Evolutionary conservation across 768 basidiomycete genomes (phyloP), one percentile per base, ranked within the genome.

Genomic region (Candolleomyces aberdarensis): DNA sequence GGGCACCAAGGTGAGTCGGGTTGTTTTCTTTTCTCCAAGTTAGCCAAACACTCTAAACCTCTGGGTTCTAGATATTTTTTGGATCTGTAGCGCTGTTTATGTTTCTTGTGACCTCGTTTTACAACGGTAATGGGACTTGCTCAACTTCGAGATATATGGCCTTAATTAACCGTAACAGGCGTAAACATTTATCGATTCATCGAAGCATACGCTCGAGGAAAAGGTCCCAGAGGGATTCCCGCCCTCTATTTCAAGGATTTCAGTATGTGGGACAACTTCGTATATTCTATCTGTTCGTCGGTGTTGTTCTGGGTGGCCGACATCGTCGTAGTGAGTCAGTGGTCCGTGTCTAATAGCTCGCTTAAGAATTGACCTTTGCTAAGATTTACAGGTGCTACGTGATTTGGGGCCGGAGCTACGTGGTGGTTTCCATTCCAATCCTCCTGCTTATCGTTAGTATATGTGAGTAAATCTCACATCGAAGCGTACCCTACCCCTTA

Each of bases 371-470:
- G 41, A 43, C 41, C 26, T 46, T 13, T 41, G 26, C 36, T 48
- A 44, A 71, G 72, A 71, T 71, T 32, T 73, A 70, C 57, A 65
- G 72, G 26, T 72, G 71, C 53, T 73, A 69, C 54, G 64, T 70
- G 31, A 66, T 73, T 15, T 73, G 72, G 72, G 63, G 67, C 46
- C 60, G 62, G 20, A 64, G 61, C n/a, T 61, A 55, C 17, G 43
- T 32, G 59, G 58, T 73, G 8, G 65, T 73, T 31, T 26, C 63
- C 2, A 19, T 71, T 44, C 71, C 72, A 19, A 29, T 64, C 20
- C 49, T 69, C 9, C 63, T 73, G 9, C 57, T 73, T 7, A 40
- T 60, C 10, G 53, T 40, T 64, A 51, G 65, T 59, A 22, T 65
- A 62, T 26, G 61, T 71, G 39, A 66, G 72, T 70, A 17, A 8